These are phyloP conservation scores for Podosphaera fusca DNA, from an alignment of 2,329 filamentous ascomycete genomes.

Conservation along the genomic window DNA sequence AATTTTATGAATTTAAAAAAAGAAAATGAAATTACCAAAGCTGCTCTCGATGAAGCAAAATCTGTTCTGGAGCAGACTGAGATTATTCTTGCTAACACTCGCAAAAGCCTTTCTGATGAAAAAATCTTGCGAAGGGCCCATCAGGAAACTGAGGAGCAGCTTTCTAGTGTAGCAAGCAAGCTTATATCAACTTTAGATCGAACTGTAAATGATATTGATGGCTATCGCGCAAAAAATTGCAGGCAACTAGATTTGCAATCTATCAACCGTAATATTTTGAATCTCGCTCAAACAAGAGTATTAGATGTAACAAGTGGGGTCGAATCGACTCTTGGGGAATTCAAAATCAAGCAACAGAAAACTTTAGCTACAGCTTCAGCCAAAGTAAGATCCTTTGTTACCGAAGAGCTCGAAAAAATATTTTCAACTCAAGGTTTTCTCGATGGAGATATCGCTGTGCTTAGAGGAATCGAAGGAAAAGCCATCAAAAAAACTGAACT, in stretches of 20 bases:
- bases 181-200: conserved; percentile 56
- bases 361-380: conserved; percentile 44
- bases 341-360: conserved; percentile 48
- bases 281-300: conserved; percentile 51
- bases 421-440: conserved; percentile 47
- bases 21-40: conserved; percentile 58
- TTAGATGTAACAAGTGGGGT: conserved; percentile 53
- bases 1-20: conserved; percentile 76
- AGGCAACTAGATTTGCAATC: conserved; percentile 66
- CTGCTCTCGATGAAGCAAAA: conserved; percentile 55
- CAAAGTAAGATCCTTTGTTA: conserved; percentile 57
- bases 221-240: conserved; percentile 65
- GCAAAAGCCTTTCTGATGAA: conserved; percentile 57
- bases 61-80: conserved; percentile 73
- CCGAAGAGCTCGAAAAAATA: conserved; percentile 49
- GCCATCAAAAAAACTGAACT: conserved; percentile 43
- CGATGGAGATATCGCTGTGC: conserved; percentile 41
- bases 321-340: conserved; percentile 48
- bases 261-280: conserved; percentile 60
- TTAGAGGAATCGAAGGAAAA: conserved; percentile 43
- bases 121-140: conserved; percentile 61
- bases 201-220: conserved; percentile 60
- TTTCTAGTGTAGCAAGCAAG: conserved; percentile 48
- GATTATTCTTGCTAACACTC: conserved; percentile 55
- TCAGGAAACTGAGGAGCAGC: conserved; percentile 57